These are phyloP conservation scores for Mycena sanguinolenta DNA, from an alignment of 768 basidiomycete species.

Conservation along the genomic window DNA sequence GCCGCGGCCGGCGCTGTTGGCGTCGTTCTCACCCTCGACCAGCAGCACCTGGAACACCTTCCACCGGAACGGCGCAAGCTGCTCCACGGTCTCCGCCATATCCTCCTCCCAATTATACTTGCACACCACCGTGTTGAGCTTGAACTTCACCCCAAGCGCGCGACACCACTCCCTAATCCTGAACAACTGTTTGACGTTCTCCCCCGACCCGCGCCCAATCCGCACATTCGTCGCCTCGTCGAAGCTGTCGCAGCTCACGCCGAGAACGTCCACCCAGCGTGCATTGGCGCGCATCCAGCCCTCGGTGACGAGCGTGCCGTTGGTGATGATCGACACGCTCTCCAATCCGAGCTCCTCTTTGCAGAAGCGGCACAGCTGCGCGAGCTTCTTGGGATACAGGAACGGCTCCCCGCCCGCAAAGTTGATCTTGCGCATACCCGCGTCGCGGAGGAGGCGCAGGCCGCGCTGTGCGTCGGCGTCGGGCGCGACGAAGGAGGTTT, in stretches of 20 bases:
- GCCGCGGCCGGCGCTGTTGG: not conserved
- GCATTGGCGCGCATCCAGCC: constrained; percentile 3
- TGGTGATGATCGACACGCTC: constrained; percentile 11
- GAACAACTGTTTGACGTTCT: constrained; percentile 5
- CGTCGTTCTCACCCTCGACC: constrained; percentile 12
- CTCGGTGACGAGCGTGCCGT: constrained; percentile 7
- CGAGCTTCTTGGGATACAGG: constrained; percentile 9
- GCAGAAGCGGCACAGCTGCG: constrained; percentile 9
- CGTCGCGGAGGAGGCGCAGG: constrained; percentile 9
- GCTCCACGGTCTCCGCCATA: constrained; percentile 12
- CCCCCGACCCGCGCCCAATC: constrained; percentile 6
- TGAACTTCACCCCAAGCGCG: constrained; percentile 4
- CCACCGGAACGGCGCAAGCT: constrained; percentile 11
- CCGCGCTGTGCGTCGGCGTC: constrained; percentile 7
- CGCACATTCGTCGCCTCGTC: constrained; percentile 11
- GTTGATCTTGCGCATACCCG: constrained; percentile 7
- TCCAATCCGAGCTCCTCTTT: constrained; percentile 11
- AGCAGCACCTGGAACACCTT: constrained; percentile 8
- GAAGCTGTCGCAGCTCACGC: constrained; percentile 6
- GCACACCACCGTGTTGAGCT: constrained; percentile 10
- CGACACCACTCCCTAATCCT: constrained; percentile 4
- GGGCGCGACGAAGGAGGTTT: constrained; percentile 9
- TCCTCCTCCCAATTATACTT: constrained; percentile 6
- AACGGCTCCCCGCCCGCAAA: constrained; percentile 3
- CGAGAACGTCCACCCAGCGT: constrained; percentile 3